Evolutionary conservation across 495 filamentous ascomycete genomes (phyloP).

Genomic region (Xanthoparmelia taractica): DNA sequence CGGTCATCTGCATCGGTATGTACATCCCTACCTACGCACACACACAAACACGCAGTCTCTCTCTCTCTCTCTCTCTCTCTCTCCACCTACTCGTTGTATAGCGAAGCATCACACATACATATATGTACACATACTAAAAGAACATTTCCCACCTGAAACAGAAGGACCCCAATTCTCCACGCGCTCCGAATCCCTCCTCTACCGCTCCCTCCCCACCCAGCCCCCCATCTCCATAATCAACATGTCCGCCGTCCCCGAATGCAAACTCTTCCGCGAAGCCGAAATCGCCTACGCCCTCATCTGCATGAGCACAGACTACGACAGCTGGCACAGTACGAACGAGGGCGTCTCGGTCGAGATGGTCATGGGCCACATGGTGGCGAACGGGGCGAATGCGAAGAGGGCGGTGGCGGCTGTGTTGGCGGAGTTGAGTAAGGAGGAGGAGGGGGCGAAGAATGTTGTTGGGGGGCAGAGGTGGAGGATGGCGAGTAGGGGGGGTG

Average conservation of each 20-base stretch:
- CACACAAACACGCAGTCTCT: too few species aligned
- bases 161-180: conserved; percentile 96
- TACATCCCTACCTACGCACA: background rate
- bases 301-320: conserved; percentile 98
- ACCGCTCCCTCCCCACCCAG: conserved; percentile 76
- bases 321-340: conserved; percentile 79
- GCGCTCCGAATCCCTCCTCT: conserved; percentile 90
- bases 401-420: conserved; percentile 78
- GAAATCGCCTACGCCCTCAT: conserved; percentile 97
- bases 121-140: too few species aligned
- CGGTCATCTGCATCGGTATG: conserved; percentile 81
- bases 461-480: conserved; percentile 67
- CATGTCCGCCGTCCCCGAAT: conserved; percentile 94
- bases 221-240: conserved; percentile 64
- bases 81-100: too few species aligned
- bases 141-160: too few species aligned
- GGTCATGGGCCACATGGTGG: conserved; percentile 94
- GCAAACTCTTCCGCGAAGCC: conserved; percentile 90
- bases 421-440: conserved; percentile 69
- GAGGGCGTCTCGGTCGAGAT: conserved; percentile 83
- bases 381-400: conserved; percentile 80
- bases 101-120: too few species aligned
- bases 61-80: too few species aligned
- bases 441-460: conserved; percentile 57
- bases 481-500: conserved; percentile 49